Percentiles rank a stretch among this genome's conserved stretches.
These are phyloP conservation scores for Mentha longifolia DNA, from an alignment of 257 asterid species.

Conservation along the genomic window DNA sequence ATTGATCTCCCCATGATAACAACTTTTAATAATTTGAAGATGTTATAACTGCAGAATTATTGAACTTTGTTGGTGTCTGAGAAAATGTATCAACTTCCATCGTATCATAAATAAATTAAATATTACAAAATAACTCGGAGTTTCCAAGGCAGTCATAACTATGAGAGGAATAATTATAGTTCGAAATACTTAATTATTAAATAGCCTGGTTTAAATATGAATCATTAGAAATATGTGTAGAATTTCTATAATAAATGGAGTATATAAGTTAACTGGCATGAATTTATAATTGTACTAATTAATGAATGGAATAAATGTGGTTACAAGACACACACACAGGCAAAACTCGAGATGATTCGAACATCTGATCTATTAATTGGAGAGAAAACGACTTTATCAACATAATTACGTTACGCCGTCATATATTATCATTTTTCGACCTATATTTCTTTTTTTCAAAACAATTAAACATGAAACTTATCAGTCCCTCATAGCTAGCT, in stretches of 20 bases:
- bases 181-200: neutral
- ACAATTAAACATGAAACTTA: too few species aligned
- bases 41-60: slow-evolving; percentile 18
- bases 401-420: too few species aligned
- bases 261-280: neutral
- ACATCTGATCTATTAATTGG: too few species aligned
- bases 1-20: neutral
- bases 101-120: neutral
- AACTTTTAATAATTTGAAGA: slow-evolving; percentile 15
- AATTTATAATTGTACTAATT: neutral
- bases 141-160: neutral
- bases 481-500: too few species aligned
- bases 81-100: slow-evolving; percentile 11
- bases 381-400: too few species aligned
- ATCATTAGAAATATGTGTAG: neutral
- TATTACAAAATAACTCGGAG: neutral
- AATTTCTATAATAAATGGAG: neutral
- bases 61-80: slow-evolving; percentile 26
- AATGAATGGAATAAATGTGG: neutral
- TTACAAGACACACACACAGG: neutral
- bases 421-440: too few species aligned
- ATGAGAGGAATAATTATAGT: slow-evolving; percentile 7
- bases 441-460: too few species aligned
- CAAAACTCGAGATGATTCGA: too few species aligned
- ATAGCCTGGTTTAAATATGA: neutral